Percentiles rank a stretch among this genome's conserved stretches.
Evolutionary conservation across 345 rosid species (phyloP).

Genomic region (Raphanus sativus): DNA sequence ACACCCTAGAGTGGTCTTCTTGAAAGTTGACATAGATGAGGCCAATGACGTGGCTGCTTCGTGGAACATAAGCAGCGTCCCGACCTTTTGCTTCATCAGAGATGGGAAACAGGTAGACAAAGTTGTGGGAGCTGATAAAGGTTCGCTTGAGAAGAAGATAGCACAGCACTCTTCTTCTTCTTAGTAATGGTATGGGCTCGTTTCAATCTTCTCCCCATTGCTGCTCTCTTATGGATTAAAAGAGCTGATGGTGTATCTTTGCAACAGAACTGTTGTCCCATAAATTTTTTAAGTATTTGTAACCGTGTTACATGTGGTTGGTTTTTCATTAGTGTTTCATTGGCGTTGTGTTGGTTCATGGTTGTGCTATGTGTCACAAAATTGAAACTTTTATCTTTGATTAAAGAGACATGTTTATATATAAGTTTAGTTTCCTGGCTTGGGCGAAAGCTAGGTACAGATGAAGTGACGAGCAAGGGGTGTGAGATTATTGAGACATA

Average conservation of each 20-base stretch:
- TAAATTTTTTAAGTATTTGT: slow-evolving; percentile 17
- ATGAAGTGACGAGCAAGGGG: not conserved
- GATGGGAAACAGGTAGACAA: slow-evolving; percentile 82
- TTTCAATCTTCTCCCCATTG: not conserved
- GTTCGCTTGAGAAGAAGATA: slow-evolving; percentile 64
- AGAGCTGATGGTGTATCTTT: not conserved
- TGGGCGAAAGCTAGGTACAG: not conserved
- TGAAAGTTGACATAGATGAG: slow-evolving; percentile 59
- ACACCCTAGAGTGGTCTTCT: slow-evolving; percentile 65
- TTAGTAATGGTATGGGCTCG: not conserved
- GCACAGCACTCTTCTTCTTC: slow-evolving; percentile 51
- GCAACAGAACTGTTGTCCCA: not conserved
- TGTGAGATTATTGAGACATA: not conserved
- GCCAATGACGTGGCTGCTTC: slow-evolving; percentile 39
- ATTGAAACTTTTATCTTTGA: not conserved
- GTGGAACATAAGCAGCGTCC: slow-evolving; percentile 82
- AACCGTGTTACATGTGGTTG: slow-evolving; percentile 7
- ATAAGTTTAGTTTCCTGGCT: not conserved
- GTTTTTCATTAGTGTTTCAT: not conserved
- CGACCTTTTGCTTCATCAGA: slow-evolving; percentile 65
- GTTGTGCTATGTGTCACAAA: not conserved
- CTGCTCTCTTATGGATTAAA: not conserved
- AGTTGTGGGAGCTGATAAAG: slow-evolving; percentile 86
- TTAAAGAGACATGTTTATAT: not conserved
- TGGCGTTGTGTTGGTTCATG: not conserved